Evolutionary conservation across 208 protist genomes (phyloP).

Genomic region (Balamuthia mandrillaris): DNA sequence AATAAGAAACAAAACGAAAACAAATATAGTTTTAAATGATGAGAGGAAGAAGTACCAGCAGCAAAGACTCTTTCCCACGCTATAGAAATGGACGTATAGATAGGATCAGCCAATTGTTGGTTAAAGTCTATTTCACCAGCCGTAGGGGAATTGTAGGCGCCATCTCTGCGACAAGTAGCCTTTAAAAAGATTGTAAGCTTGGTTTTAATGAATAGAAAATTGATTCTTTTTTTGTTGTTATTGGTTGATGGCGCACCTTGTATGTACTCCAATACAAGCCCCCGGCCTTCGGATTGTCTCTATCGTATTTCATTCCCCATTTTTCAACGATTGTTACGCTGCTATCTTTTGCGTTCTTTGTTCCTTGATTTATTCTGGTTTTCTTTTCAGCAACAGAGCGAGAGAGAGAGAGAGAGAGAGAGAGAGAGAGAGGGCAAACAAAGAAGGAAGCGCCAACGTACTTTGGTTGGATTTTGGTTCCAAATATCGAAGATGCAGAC

Average conservation of each 20-base stretch:
- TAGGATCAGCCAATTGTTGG: conserved; percentile 20
- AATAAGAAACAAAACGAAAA: too few relatives aligned
- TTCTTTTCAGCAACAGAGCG: too few relatives aligned
- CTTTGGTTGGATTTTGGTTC: too few relatives aligned
- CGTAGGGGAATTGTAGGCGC: conserved; percentile 1
- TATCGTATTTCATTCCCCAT: background rate
- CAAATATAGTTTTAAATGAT: too few relatives aligned
- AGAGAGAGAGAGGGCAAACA: too few relatives aligned
- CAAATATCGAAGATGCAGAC: too few relatives aligned
- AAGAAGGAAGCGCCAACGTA: too few relatives aligned
- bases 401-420: too few relatives aligned
- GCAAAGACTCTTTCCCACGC: conserved; percentile 14
- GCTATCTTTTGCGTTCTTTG: background rate
- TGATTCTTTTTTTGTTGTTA: background rate
- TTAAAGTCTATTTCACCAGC: conserved; percentile 17
- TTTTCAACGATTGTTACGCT: background rate
- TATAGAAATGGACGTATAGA: conserved; percentile 15
- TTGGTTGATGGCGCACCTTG: background rate
- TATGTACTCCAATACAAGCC: conserved; percentile 42
- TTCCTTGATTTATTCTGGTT: too few relatives aligned
- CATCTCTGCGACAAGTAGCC: background rate
- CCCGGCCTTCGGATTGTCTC: too few relatives aligned
- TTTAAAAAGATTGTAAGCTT: too few relatives aligned
- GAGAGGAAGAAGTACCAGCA: too few relatives aligned
- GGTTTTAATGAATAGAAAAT: background rate